Percentiles rank a stretch among this genome's conserved stretches.
phyloP scores from a whole-genome alignment of 768 basidiomycete species.

The Tephrocybe rancida region DNA sequence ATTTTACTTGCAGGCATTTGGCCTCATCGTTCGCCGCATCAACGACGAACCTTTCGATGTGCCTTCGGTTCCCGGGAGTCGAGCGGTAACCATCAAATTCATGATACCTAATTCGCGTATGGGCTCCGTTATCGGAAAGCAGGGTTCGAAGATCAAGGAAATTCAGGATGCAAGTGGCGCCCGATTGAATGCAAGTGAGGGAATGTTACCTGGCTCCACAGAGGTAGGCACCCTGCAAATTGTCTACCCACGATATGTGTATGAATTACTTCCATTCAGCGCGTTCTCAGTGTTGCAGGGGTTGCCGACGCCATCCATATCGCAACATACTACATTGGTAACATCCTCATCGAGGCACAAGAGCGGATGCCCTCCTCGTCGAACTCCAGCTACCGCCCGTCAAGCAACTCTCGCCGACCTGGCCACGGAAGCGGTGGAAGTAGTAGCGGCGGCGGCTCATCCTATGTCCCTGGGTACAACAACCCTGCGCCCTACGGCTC shows the following conservation, averaged over 20 bases:
- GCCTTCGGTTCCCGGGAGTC: conserved; percentile 95
- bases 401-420: conserved; percentile 53
- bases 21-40: conserved; percentile 96
- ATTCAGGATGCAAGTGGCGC: conserved; percentile 99
- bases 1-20: conserved; percentile 74
- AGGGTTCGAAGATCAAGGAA: conserved; percentile 98
- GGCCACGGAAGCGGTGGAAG: conserved; percentile 23
- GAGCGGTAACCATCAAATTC: conserved; percentile 99
- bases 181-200: conserved; percentile 93
- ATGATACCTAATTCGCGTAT: conserved; percentile 99
- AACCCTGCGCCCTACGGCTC: conserved; percentile 48
- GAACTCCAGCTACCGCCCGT: conserved; percentile 70
- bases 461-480: conserved; percentile 72
- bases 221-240: conserved; percentile 64
- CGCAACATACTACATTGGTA: conserved; percentile 98
- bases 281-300: conserved; percentile 95
- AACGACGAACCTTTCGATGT: conserved; percentile 99
- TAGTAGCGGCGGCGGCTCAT: conserved; percentile 56
- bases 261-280: conserved; percentile 45
- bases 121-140: conserved; percentile 99
- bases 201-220: conserved; percentile 98
- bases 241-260: neutral
- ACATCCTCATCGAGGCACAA: conserved; percentile 92
- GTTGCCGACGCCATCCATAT: conserved; percentile 99
- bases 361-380: conserved; percentile 77